A percentile compares a stretch with the other conserved stretches of the same genome.
These are phyloP conservation scores for Plasmodium vivax DNA, from an alignment of 169 alveolate genomes.

Conservation along the genomic window DNA sequence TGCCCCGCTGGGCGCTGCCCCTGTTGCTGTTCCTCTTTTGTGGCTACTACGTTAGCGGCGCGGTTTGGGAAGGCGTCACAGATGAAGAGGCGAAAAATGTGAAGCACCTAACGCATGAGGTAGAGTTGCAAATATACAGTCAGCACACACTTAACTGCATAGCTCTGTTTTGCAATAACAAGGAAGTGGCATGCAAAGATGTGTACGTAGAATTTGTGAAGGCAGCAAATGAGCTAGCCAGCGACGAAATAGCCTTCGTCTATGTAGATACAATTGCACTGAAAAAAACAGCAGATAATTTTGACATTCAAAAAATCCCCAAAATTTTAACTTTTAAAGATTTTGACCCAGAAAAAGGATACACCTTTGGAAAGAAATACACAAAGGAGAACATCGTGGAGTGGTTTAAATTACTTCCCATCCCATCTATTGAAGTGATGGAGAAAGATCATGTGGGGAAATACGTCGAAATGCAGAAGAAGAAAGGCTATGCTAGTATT, in stretches of 20 bases:
- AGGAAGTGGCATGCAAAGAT: slow-evolving; percentile 38
- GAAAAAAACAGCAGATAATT: slow-evolving; percentile 66
- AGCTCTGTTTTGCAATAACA: slow-evolving; percentile 68
- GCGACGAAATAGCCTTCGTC: slow-evolving; percentile 32
- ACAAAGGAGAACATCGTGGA: slow-evolving; percentile 69
- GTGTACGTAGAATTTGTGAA: slow-evolving; percentile 50
- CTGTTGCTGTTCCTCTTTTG: neutral
- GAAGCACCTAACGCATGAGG: slow-evolving; percentile 68
- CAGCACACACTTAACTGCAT: slow-evolving; percentile 55
- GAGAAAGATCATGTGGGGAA: slow-evolving; percentile 28
- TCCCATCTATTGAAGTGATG: slow-evolving; percentile 61
- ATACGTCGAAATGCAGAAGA: slow-evolving; percentile 59
- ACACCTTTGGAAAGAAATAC: slow-evolving; percentile 44
- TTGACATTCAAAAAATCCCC: slow-evolving; percentile 30
- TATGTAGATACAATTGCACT: slow-evolving; percentile 48
- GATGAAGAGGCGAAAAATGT: slow-evolving; percentile 44
- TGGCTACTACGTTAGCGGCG: neutral
- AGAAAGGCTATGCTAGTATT: slow-evolving; percentile 72
- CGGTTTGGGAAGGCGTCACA: slow-evolving; percentile 40
- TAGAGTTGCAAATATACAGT: slow-evolving; percentile 64
- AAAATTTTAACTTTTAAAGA: slow-evolving; percentile 63
- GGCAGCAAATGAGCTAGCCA: slow-evolving; percentile 45
- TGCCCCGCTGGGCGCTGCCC: neutral
- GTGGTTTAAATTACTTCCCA: slow-evolving; percentile 43
- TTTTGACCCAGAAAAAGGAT: slow-evolving; percentile 72